Evolutionary conservation across 108 stramenopile species (phyloP).

Genomic region (Fistulifera solaris): DNA sequence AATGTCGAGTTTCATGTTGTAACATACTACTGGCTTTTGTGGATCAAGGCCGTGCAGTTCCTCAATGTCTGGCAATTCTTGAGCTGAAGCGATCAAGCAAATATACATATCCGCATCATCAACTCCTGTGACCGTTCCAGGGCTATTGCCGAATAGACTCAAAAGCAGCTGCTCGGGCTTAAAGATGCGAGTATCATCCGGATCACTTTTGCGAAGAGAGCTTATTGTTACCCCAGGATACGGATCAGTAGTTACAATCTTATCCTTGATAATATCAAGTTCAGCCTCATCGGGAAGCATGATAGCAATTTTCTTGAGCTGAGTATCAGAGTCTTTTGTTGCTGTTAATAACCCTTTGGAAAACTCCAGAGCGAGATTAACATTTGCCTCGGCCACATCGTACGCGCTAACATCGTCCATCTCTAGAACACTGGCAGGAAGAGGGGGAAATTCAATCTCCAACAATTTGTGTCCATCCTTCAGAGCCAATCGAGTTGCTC

Average conservation of each 20-base stretch:
- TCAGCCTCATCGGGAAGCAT: conserved; percentile 78
- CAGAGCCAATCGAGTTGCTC: conserved; percentile 53
- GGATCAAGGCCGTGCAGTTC: conserved; percentile 47
- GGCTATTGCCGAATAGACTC: conserved; percentile 64
- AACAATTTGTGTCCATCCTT: conserved; percentile 71
- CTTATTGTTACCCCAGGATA: conserved; percentile 53
- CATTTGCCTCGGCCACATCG: conserved; percentile 87
- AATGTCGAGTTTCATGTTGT: conserved; percentile 89
- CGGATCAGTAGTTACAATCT: conserved; percentile 31
- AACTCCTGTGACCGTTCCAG: conserved; percentile 53
- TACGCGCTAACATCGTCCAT: conserved; percentile 88
- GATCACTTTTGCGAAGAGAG: conserved; percentile 44
- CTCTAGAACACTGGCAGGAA: conserved; percentile 83
- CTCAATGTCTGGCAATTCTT: conserved; percentile 93
- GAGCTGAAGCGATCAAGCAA: conserved; percentile 71
- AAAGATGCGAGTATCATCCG: conserved; percentile 57
- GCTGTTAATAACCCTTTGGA: conserved; percentile 53
- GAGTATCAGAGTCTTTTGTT: conserved; percentile 16
- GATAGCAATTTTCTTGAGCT: conserved; percentile 47
- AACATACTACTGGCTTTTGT: conserved; percentile 69
- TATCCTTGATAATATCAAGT: conserved; percentile 58
- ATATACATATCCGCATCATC: conserved; percentile 72
- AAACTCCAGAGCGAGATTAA: conserved; percentile 84
- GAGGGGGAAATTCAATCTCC: conserved; percentile 88
- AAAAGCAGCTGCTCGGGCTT: conserved; percentile 82